phyloP scores from a whole-genome alignment of 1,284 basidiomycete species.

The Ustilago esculenta region DNA sequence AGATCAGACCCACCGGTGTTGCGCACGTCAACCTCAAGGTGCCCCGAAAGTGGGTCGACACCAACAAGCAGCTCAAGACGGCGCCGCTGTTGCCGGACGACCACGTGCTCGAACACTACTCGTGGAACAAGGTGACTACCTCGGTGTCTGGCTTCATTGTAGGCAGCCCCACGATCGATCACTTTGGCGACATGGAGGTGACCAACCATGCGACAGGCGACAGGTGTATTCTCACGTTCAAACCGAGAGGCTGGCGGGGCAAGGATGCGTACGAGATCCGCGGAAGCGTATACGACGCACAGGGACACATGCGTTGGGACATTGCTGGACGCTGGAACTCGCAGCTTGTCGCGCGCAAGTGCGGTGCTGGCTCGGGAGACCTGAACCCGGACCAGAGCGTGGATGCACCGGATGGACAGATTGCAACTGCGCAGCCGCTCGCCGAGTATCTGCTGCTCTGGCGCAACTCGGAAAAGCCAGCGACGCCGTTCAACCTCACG shows the following conservation, averaged over 20 bases:
- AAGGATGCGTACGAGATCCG: conserved; percentile 91
- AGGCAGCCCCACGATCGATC: conserved; percentile 92
- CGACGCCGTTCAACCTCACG: conserved; percentile 76
- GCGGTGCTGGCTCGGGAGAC: conserved; percentile 73
- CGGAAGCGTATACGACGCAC: conserved; percentile 79
- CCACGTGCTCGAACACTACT: conserved; percentile 75
- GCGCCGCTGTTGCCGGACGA: conserved; percentile 14
- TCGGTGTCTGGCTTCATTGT: conserved; percentile 85
- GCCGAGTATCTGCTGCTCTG: conserved; percentile 84
- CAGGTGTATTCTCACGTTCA: conserved; percentile 88
- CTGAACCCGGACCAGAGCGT: conserved; percentile 77
- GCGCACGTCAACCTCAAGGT: conserved; percentile 88
- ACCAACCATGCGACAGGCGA: conserved; percentile 94
- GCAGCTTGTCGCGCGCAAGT: conserved; percentile 84
- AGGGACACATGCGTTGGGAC: conserved; percentile 80
- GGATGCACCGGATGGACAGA: conserved; percentile 55
- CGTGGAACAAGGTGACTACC: conserved; percentile 81
- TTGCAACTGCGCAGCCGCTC: conserved; percentile 67
- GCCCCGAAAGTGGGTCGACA: conserved; percentile 40
- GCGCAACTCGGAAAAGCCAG: conserved; percentile 82
- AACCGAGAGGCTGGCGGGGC: conserved; percentile 92
- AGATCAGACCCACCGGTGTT: conserved; percentile 92
- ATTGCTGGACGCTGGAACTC: conserved; percentile 96
- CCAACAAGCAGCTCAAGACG: conserved; percentile 39
- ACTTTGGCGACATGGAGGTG: conserved; percentile 91